Percentiles rank a stretch among this genome's conserved stretches.
Conservation (phyloP, 2,329 filamentous ascomycete genomes). For the Ophiostoma quercus region DNA sequence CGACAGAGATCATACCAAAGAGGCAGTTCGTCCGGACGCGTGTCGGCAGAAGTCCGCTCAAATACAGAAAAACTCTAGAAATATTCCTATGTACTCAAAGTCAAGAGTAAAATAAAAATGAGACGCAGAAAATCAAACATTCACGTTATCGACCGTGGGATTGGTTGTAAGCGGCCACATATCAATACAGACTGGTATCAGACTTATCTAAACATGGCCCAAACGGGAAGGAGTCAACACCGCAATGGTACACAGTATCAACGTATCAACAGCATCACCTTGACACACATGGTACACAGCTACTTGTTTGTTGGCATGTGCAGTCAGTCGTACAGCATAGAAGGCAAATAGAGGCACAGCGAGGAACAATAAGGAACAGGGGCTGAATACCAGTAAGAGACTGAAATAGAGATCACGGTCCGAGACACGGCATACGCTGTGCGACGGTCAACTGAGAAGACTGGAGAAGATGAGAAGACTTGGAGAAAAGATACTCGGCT, state of each 20-base stretch:
- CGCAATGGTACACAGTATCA: neutral
- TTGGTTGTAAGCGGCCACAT: neutral
- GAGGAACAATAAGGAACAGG: neutral
- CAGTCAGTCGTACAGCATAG: neutral
- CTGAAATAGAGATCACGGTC: neutral
- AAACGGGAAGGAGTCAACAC: neutral
- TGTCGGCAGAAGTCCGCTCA: too few species aligned
- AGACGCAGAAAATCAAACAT: neutral
- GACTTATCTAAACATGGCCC: neutral
- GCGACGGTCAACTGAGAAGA: too few species aligned
- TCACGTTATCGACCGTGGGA: neutral
- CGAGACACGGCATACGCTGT: neutral
- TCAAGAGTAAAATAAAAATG: neutral
- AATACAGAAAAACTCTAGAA: too few species aligned
- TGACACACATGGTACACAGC: neutral
- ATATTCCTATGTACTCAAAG: too few species aligned
- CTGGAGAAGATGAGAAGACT: too few species aligned
- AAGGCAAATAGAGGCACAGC: too few species aligned
- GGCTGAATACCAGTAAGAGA: neutral
- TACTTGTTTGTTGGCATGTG: neutral
- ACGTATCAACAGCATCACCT: neutral
- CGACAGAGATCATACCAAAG: too few species aligned
- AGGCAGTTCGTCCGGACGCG: too few species aligned
- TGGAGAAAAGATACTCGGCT: too few species aligned
- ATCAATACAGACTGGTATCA: neutral